phyloP scores from a whole-genome alignment of 2,329 filamentous ascomycete species.

The Cordyceps cicadae region DNA sequence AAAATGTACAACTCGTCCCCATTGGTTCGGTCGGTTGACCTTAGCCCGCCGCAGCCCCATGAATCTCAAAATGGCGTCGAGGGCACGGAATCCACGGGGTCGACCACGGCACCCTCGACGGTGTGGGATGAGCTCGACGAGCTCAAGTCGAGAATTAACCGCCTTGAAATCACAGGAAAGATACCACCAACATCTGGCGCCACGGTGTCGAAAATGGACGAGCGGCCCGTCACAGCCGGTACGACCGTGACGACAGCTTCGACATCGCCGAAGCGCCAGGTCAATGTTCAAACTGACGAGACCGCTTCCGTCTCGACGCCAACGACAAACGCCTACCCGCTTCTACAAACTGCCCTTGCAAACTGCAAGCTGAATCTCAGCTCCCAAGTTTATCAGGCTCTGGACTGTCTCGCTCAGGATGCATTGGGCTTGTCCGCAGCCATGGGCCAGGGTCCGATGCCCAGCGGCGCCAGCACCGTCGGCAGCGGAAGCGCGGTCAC shows the following conservation, averaged over 20 bases:
- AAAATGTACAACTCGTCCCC: slow-evolving; percentile 52
- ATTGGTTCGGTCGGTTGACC: slow-evolving; percentile 37
- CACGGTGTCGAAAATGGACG: slow-evolving; percentile 65
- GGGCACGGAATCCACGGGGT: slow-evolving; percentile 78
- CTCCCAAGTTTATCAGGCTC: slow-evolving; percentile 63
- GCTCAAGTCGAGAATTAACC: slow-evolving; percentile 83
- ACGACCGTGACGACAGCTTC: slow-evolving; percentile 88
- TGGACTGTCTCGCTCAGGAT: slow-evolving; percentile 76
- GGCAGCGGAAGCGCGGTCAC: slow-evolving; percentile 48
- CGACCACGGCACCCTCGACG: slow-evolving; percentile 80
- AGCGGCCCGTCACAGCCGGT: slow-evolving; percentile 81
- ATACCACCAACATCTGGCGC: slow-evolving; percentile 74
- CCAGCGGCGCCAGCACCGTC: slow-evolving; percentile 56
- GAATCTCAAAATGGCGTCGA: slow-evolving; percentile 41
- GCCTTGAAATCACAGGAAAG: slow-evolving; percentile 83
- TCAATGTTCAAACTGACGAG: slow-evolving; percentile 25
- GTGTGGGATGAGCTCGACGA: slow-evolving; percentile 98
- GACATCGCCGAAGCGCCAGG: slow-evolving; percentile 67
- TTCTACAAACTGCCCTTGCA: slow-evolving; percentile 70
- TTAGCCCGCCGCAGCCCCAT: slow-evolving; percentile 20
- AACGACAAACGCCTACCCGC: slow-evolving; percentile 58
- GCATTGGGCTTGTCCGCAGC: slow-evolving; percentile 71
- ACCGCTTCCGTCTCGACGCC: slow-evolving; percentile 34
- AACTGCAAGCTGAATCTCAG: slow-evolving; percentile 67
- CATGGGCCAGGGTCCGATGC: slow-evolving; percentile 64